A percentile compares a stretch with the other conserved stretches of the same genome.
Evolutionary conservation across 352 stramenopile species (phyloP).

Genomic region (Phytophthora capsici): DNA sequence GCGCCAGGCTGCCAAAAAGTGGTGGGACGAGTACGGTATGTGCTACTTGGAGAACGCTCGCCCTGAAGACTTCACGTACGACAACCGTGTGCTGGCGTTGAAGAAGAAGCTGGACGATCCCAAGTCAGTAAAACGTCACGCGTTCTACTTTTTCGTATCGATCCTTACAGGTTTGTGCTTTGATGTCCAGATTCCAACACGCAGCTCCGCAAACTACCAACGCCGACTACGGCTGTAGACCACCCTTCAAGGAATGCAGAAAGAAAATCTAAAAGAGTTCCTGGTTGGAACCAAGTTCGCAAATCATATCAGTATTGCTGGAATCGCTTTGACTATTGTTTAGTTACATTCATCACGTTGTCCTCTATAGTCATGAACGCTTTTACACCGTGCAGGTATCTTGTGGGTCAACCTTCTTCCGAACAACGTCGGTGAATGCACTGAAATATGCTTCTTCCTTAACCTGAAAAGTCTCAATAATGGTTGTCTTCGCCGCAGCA

Average conservation of each 20-base stretch:
- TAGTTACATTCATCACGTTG: background rate
- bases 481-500: constrained; percentile 11
- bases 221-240: constrained; percentile 69
- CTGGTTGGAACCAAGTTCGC: too few species aligned
- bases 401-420: constrained; percentile 13
- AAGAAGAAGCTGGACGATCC: constrained; percentile 65
- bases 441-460: constrained; percentile 16
- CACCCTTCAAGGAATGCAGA: constrained; percentile 78
- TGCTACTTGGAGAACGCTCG: constrained; percentile 83
- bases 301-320: too few species aligned
- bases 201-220: constrained; percentile 62
- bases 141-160: background rate
- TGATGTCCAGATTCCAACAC: constrained; percentile 54
- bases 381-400: constrained; percentile 13
- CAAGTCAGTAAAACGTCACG: constrained; percentile 47
- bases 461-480: constrained; percentile 19
- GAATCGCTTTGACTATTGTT: background rate
- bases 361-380: background rate
- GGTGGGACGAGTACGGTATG: constrained; percentile 84
- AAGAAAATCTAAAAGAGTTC: constrained; percentile 57
- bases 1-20: constrained; percentile 74
- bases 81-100: constrained; percentile 76
- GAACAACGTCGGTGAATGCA: constrained; percentile 4
- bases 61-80: constrained; percentile 84
- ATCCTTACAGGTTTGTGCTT: background rate